Base-by-base conservation (phyloP, 2,329 filamentous ascomycete genomes). In the Hansfordia pulvinata region DNA sequence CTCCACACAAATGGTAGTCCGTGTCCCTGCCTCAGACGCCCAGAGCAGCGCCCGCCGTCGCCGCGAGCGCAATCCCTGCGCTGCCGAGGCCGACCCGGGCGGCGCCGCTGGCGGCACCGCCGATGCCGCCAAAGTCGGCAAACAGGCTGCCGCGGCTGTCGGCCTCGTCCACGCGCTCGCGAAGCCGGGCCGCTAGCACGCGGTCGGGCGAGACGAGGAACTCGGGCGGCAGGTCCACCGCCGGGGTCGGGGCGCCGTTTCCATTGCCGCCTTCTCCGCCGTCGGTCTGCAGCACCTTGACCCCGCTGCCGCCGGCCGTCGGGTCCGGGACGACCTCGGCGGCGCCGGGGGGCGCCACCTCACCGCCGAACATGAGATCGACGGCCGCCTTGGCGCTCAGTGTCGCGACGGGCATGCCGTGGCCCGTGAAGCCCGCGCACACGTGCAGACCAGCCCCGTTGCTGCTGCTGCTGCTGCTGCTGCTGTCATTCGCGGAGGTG, bases 331-430 rank as follows among this genome's bases (percentile, higher is more conserved):
- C 38, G 11, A 44, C 45, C 3, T 43, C 47, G 29, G 54, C 28
- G 15, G 10, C 26, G 8, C 43, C 39, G 4, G 40, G 42, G 6
- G 47, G 42, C 5, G 48, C 40, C 9, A 41, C 37, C n/a, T 41
- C 40, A 13, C 46, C 46, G 2, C 55, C 56, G 30, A 62, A 39
- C 28, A 81, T 67, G 58, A 77, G 64, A 24, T 65, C 53, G 8
- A 69, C 76, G 9, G 70, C 66, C 2, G 70, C 70, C 31, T 72
- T 67, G 2, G 66, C 80, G 38, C 68, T 73, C 20, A 82, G 53
- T 34, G 74, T 73, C 10, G 76, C 71, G 38, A 76, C 73, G 12
- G 79, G 77, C 78, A 85, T 84, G 0, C 81, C 81, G 47, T 86
- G 80, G 0, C 74, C 76, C 5, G 75, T 77, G 41, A 77, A 83